phyloP scores from a whole-genome alignment of 805 yeast species.

The Sugiyamaella valdiviana region DNA sequence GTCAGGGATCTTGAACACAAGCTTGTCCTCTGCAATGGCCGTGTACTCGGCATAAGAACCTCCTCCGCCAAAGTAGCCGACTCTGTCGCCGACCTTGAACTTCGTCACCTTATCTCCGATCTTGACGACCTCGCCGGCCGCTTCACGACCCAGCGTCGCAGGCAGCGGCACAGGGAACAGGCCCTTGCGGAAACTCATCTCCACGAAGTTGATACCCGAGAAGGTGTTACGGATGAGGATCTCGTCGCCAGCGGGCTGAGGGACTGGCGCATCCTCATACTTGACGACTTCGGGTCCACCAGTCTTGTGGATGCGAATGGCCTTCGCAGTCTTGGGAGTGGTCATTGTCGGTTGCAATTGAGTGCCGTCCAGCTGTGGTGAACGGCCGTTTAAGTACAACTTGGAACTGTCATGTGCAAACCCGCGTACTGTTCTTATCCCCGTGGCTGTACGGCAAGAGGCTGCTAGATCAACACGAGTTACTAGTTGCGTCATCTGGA shows the following conservation, averaged over 20 bases:
- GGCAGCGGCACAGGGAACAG: constrained; percentile 60
- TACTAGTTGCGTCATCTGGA: no score
- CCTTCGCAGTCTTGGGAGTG: constrained; percentile 22
- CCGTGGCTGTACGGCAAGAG: no score
- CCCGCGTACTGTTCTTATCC: no score
- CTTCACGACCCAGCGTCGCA: constrained; percentile 64
- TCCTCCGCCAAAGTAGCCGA: constrained; percentile 50
- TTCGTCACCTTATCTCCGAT: constrained; percentile 53
- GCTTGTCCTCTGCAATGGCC: constrained; percentile 27
- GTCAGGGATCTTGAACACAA: constrained; percentile 41
- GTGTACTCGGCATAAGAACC: constrained; percentile 62
- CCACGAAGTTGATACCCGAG: constrained; percentile 80
- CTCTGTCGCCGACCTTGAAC: constrained; percentile 62
- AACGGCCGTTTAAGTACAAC: no score
- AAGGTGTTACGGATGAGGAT: constrained; percentile 66
- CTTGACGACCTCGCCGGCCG: constrained; percentile 62
- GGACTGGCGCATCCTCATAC: constrained; percentile 54
- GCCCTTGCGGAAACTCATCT: constrained; percentile 75
- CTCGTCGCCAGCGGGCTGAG: constrained; percentile 49
- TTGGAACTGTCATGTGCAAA: no score
- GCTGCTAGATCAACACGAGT: no score
- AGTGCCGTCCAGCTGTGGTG: no score
- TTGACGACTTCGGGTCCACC: constrained; percentile 57
- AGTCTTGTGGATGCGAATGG: constrained; percentile 38
- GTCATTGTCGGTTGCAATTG: constrained; percentile 8